A percentile compares a stretch with the other conserved stretches of the same genome.
Evolutionary conservation across 2,329 filamentous ascomycete species (phyloP).

Genomic region (Ophidiomyces ophidiicola): DNA sequence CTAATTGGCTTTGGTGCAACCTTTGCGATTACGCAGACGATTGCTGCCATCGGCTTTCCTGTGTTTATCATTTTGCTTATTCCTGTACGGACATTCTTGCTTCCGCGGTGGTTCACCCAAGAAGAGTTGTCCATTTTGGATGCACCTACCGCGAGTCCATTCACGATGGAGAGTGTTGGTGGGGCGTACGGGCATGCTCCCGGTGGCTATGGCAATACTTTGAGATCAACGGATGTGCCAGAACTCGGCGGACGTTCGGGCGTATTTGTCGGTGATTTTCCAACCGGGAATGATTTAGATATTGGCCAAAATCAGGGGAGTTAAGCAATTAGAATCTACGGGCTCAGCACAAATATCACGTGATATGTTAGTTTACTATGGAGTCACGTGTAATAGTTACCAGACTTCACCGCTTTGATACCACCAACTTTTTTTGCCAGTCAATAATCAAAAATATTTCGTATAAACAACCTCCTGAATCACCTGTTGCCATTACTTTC

Average conservation of each 20-base stretch:
- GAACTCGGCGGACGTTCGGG: no score
- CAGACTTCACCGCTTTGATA: no score
- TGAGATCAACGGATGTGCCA: constrained; percentile 7
- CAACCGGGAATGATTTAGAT: no score
- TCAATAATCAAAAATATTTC: no score
- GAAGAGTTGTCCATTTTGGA: constrained; percentile 55
- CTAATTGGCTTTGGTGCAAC: constrained; percentile 61
- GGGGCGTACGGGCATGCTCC: constrained; percentile 44
- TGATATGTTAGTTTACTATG: no score
- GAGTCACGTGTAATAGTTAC: no score
- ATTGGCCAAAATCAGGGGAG: no score
- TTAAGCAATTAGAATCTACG: no score
- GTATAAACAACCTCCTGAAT: no score
- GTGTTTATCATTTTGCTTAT: constrained; percentile 60
- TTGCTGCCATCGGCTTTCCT: constrained; percentile 70
- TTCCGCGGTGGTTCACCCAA: constrained; percentile 49
- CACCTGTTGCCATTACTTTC: neutral
- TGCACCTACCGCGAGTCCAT: constrained; percentile 60
- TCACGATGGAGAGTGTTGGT: constrained; percentile 64
- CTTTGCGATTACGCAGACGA: constrained; percentile 72
- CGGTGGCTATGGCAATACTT: constrained; percentile 8
- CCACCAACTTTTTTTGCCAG: no score
- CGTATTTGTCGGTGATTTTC: no score
- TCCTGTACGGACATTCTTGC: constrained; percentile 50
- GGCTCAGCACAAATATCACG: no score